Evolutionary conservation across 257 asterid species (phyloP), one percentile per base, ranked within the genome.

Genomic region (Plantago major): DNA sequence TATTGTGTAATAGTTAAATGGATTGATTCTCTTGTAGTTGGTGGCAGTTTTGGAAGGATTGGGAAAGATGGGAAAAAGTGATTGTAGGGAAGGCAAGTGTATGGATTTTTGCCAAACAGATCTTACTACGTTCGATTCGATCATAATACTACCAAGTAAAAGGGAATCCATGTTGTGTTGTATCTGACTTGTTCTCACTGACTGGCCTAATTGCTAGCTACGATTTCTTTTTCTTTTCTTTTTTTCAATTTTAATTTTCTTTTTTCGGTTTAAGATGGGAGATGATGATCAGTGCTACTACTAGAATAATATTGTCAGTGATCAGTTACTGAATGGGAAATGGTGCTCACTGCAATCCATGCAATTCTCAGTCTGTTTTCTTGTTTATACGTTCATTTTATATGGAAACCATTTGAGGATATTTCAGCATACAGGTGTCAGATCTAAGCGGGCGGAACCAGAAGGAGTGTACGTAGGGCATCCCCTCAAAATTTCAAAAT

Each of bases 31-130:
- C 86, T 71, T 74, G 79, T 64, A 81, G 94, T 84, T 82, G 97
- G 87, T 89, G 91, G 83, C 87, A 77, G 55, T 63, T 79, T 86
- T 89, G 95, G 90, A 86, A 82, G 91, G 82, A 89, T 86, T 85
- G 86, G 58, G 85, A 56, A 79, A 69, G 66, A 55, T 37, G 48
- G 65, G 18, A 68, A 72, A 79, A 80, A 75, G 85, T 52, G 74
- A 46, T 62, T 76, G 47, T 57, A 65, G 85, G 77, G 84, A 80
- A 68, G 69, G 58, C 81, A 79, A 80, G 81, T 74, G 73, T 58
- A 73, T 79, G 89, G 86, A 77, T 58, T 78, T 74, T 71, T 78
- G 63, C 64, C 69, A 67, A 65, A 47, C 45, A 58, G 60, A 67
- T 66, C 66, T 72, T 71, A 26, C 26, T 53, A 2, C 3, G 13